A percentile compares a stretch with the other conserved stretches of the same genome.
phyloP scores from a whole-genome alignment of 1,284 basidiomycete species.

The Ustilago tritici region DNA sequence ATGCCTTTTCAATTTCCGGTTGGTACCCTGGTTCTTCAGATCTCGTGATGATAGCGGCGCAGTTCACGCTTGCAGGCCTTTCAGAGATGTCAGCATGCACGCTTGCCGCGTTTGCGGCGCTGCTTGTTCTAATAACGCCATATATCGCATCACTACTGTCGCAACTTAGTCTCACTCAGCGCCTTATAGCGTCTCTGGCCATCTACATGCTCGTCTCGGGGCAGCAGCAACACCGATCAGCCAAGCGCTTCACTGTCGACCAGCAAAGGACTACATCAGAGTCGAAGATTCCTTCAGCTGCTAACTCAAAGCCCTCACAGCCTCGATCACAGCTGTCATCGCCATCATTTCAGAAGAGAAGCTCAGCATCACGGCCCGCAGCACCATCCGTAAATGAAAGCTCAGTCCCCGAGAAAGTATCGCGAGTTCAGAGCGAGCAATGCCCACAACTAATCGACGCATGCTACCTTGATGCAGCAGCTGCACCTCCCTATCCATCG shows the following conservation, averaged over 20 bases:
- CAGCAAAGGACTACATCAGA: not conserved
- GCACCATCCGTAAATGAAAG: not conserved
- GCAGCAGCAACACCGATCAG: slow-evolving; percentile 21
- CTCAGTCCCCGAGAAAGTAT: slow-evolving; percentile 15
- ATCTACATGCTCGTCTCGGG: slow-evolving; percentile 22
- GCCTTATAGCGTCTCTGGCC: not conserved
- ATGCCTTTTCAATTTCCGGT: not conserved
- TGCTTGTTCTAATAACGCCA: slow-evolving; percentile 10
- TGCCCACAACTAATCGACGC: slow-evolving; percentile 42
- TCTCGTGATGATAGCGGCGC: not conserved
- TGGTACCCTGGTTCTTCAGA: not conserved
- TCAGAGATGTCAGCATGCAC: not conserved
- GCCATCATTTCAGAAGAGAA: not conserved
- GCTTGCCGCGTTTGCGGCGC: slow-evolving; percentile 5
- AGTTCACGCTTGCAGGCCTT: not conserved
- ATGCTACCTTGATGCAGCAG: slow-evolving; percentile 67
- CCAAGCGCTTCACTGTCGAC: slow-evolving; percentile 16
- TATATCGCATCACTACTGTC: slow-evolving; percentile 15
- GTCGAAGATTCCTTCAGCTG: not conserved
- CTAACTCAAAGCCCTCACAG: not conserved
- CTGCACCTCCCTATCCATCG: slow-evolving; percentile 63
- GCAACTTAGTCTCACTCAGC: slow-evolving; percentile 8
- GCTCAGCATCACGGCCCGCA: not conserved
- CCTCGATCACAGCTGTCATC: not conserved
- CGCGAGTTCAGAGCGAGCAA: slow-evolving; percentile 19